Base-by-base conservation (phyloP, 306 rosid genomes). In the Fragaria ananassa region DNA sequence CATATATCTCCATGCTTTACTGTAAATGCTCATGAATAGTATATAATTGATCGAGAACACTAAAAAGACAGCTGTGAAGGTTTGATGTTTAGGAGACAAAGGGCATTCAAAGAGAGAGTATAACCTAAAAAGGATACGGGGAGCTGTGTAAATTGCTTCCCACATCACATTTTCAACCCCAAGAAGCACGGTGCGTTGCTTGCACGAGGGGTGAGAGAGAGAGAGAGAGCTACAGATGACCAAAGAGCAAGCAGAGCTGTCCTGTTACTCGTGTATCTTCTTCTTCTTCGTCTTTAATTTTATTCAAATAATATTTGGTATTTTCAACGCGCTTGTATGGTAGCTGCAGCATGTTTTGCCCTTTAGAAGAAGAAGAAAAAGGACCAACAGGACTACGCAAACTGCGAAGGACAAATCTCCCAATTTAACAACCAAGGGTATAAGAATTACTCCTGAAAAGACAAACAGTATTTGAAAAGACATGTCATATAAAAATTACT, bases 61-160 rank as follows among this genome's bases (percentile, higher is more conserved):
- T 58, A 79, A 77, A 44, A 4, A 14, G 39, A 85, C 93, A 89
- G 95, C 93, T 88, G 93, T 89, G 63, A 82, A 78, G 85, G 91
- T 85, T 78, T 71, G 87, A 81, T 46, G 73, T 81, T 77, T 81
- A 70, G 93, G 87, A 84, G 89, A 88, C 93, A 86, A 58, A 64
- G 66, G 14, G 61, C 75, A 77, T 88, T 87, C 67, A 84, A 82
- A 64, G 60, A 66, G 60, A 66, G 46, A 64, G 70, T 15, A 7
- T 35, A 18, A 58, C n/a, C n/a, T 70, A 15, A 34, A 67, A 17
- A 60, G 78, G 13, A 15, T 70, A 72, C 83, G 53, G 89, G 88
- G 71, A 77, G 80, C 2, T 75, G 91, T 84, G 91, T 74, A 76
- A 57, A 81, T 67, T 73, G 84, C 74, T 74, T 70, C 73, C 70